phyloP scores from a whole-genome alignment of 169 alveolate genomes.

The Plasmodium billcollinsi region DNA sequence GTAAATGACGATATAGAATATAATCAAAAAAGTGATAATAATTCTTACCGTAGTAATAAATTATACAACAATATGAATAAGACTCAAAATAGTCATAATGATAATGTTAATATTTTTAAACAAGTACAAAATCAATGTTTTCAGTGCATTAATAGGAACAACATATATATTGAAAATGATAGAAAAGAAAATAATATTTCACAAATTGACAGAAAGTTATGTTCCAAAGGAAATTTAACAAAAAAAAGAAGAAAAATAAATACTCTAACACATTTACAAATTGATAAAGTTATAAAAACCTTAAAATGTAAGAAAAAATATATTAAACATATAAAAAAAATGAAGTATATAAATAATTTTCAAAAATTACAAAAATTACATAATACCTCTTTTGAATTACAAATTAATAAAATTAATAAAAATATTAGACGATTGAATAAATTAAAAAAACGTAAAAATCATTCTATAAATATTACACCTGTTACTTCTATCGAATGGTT shows the following conservation, averaged over 20 bases:
- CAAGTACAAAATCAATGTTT: not conserved
- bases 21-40: too few relatives aligned
- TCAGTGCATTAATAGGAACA: not conserved
- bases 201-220: too few relatives aligned
- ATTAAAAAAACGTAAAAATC: constrained; percentile 11
- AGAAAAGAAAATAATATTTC: not conserved
- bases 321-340: not conserved
- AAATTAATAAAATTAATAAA: constrained; percentile 19
- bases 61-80: too few relatives aligned
- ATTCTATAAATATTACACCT: not conserved
- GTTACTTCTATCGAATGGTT: constrained; percentile 56
- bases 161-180: not conserved
- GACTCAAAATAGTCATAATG: too few relatives aligned
- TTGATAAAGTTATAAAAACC: not conserved
- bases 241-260: not conserved
- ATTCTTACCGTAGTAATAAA: too few relatives aligned
- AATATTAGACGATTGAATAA: constrained; percentile 28
- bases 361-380: not conserved
- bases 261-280: not conserved
- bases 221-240: not conserved
- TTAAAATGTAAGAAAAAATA: not conserved
- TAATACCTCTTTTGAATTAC: not conserved
- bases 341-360: not conserved
- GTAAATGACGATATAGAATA: too few relatives aligned
- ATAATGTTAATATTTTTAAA: not conserved